Evolutionary conservation across 1,284 basidiomycete species (phyloP).

Genomic region (Phylloporus sp.): DNA sequence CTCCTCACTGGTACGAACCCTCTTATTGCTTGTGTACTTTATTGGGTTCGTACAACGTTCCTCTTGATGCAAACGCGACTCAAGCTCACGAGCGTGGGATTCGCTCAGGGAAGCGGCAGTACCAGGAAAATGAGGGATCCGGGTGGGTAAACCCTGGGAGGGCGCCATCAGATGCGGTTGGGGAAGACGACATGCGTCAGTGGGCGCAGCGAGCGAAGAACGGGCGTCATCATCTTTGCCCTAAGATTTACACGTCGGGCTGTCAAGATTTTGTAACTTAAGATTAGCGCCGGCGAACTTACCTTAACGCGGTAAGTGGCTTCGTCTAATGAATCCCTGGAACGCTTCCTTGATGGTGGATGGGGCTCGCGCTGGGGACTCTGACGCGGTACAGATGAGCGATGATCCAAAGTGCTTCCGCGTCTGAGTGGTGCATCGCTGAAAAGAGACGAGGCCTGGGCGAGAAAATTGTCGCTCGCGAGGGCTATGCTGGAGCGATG

Average conservation of each 20-base stretch:
- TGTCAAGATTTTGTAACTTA: slow-evolving; percentile 36
- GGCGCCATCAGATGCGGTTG: slow-evolving; percentile 33
- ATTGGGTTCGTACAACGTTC: slow-evolving; percentile 31
- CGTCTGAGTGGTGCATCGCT: slow-evolving; percentile 31
- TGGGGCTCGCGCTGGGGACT: slow-evolving; percentile 29
- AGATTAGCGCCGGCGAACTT: slow-evolving; percentile 41
- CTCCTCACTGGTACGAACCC: slow-evolving; percentile 40
- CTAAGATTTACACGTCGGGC: slow-evolving; percentile 37
- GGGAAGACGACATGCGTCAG: slow-evolving; percentile 35
- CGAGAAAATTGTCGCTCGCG: slow-evolving; percentile 44
- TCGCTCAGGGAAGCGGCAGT: slow-evolving; percentile 17
- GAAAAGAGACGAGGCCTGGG: slow-evolving; percentile 45
- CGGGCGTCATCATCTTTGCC: slow-evolving; percentile 33
- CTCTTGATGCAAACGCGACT: slow-evolving; percentile 34
- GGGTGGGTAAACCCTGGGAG: slow-evolving; percentile 29
- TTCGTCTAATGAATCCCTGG: slow-evolving; percentile 42
- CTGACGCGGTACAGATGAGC: slow-evolving; percentile 24
- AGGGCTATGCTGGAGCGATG: slow-evolving; percentile 44
- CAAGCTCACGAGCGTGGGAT: slow-evolving; percentile 30
- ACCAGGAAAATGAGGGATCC: slow-evolving; percentile 26
- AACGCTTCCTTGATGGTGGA: slow-evolving; percentile 44
- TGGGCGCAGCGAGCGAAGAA: slow-evolving; percentile 26
- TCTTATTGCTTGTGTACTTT: slow-evolving; percentile 39
- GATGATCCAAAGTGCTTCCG: slow-evolving; percentile 29
- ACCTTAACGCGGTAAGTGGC: slow-evolving; percentile 42